Evolutionary conservation across 495 filamentous ascomycete species (phyloP), one percentile per base, ranked within the genome.

Genomic region (Daldinia vernicosa): DNA sequence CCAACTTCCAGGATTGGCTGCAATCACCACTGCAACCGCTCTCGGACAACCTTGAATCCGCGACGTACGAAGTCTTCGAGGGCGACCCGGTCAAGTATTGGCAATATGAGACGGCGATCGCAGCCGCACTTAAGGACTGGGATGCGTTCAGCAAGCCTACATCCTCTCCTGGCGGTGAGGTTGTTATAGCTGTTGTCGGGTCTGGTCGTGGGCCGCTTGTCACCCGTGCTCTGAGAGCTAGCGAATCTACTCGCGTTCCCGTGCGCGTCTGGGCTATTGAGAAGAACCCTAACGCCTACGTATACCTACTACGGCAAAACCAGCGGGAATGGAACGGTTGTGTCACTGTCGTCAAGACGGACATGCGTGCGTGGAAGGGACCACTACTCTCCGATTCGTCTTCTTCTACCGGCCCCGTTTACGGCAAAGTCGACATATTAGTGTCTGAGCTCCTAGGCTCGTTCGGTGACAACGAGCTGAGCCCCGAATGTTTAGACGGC

Each of bases 1-100:
- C 75, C 1, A 82, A 78, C 39, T 85, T 85, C 73, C 96, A 99
- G 69, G 95, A 99, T 76, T 98, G 95, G 80, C 83, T 98, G 1
- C 95, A 99, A 77, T 92, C 93, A 4, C 95, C 95, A 8, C 81
- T 99, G 39, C 96, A 99, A 75, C 95, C 95, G 0, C 85, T 99
- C 19, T 92, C 95, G 0, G 95, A 98, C 79, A 98, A 99, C 70
- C 85, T 99, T 26, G 95, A 99, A 76, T 95, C 92, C 53, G 91
- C 96, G 59, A 99, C 95, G 1, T 99, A 99, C 77, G 95, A 99
- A 78, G 94, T 98, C 8, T 99, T 99, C 75, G 95, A 99, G 78
- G 96, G 95, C 70, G 96, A 98, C 65, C 95, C 95, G 0, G 90
- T 98, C 77, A 99, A 99, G 79, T 99, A 99, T 77, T 90, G 94